Conservation (phyloP, 2,329 filamentous ascomycete genomes). For the Metarhizium album region DNA sequence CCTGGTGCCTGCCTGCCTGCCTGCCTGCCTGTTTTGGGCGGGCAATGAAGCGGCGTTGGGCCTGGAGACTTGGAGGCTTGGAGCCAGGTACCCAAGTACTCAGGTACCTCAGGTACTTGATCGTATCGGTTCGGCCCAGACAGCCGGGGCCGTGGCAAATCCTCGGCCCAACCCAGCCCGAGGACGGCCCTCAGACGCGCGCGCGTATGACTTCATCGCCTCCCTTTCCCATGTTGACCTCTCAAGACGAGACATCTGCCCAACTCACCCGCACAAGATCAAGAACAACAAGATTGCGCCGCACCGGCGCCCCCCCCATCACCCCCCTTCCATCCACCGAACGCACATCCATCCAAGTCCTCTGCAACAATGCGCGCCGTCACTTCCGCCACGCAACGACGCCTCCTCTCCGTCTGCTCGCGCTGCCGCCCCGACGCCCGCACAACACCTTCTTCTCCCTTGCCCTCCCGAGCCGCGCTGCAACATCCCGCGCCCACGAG, state of each 20-base stretch:
- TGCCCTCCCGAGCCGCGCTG: too few species aligned
- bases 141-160: neutral
- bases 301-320: too few species aligned
- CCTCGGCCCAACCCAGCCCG: neutral
- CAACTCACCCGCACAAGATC: neutral
- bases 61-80: too few species aligned
- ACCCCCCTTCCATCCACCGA: too few species aligned
- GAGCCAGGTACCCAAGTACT: too few species aligned
- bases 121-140: neutral
- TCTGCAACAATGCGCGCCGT: neutral
- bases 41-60: too few species aligned
- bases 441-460: constrained; percentile 5
- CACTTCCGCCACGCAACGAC: neutral
- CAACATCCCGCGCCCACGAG: neutral
- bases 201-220: neutral
- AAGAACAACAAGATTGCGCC: neutral
- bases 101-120: too few species aligned
- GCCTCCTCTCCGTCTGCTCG: constrained; percentile 22
- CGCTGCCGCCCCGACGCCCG: constrained; percentile 21
- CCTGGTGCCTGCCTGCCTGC: too few species aligned
- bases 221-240: neutral
- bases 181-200: constrained; percentile 11
- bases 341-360: too few species aligned
- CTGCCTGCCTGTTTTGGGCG: too few species aligned
- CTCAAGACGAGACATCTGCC: neutral